These are phyloP conservation scores for Hibiscus trionum DNA, from an alignment of 345 rosid genomes.

Conservation along the genomic window DNA sequence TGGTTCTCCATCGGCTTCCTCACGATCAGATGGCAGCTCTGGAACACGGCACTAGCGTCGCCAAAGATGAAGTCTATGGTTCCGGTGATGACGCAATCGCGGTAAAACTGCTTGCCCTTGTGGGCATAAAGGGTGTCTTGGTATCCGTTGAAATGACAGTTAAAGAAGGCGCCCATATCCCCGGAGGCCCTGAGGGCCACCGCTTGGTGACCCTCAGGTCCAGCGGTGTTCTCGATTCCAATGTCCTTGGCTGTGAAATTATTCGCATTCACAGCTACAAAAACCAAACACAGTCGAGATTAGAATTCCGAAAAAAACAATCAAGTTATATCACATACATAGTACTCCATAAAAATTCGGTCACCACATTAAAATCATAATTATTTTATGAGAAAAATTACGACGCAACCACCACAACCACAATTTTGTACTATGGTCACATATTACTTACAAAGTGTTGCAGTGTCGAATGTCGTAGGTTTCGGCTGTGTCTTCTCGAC, in stretches of 20 bases:
- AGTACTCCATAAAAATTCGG: too few relatives aligned
- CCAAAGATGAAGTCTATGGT: slow-evolving; percentile 74
- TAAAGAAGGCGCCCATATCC: slow-evolving; percentile 40
- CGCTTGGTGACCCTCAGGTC: slow-evolving; percentile 50
- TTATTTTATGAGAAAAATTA: too few relatives aligned
- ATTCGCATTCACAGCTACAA: too few relatives aligned
- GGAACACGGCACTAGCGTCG: slow-evolving; percentile 42
- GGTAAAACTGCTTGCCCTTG: slow-evolving; percentile 60
- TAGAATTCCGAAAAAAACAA: too few relatives aligned
- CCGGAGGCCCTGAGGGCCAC: slow-evolving; percentile 60
- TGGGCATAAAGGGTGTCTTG: slow-evolving; percentile 69
- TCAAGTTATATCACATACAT: too few relatives aligned
- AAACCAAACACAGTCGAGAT: too few relatives aligned
- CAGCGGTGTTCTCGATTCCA: slow-evolving; percentile 63
- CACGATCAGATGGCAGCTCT: slow-evolving; percentile 4
- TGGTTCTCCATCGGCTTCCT: neutral
- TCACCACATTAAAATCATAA: too few relatives aligned
- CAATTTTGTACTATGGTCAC: too few relatives aligned
- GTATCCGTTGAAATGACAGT: slow-evolving; percentile 51
- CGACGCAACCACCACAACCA: too few relatives aligned
- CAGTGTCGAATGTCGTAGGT: neutral
- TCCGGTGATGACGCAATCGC: slow-evolving; percentile 58
- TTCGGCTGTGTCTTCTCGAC: slow-evolving; percentile 17
- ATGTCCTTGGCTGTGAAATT: slow-evolving; percentile 61
- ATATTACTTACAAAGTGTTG: slow-evolving; percentile 40